Evolutionary conservation across 192 early-diverging fungal genomes (phyloP).

Genomic region (Coemansia umbellata): DNA sequence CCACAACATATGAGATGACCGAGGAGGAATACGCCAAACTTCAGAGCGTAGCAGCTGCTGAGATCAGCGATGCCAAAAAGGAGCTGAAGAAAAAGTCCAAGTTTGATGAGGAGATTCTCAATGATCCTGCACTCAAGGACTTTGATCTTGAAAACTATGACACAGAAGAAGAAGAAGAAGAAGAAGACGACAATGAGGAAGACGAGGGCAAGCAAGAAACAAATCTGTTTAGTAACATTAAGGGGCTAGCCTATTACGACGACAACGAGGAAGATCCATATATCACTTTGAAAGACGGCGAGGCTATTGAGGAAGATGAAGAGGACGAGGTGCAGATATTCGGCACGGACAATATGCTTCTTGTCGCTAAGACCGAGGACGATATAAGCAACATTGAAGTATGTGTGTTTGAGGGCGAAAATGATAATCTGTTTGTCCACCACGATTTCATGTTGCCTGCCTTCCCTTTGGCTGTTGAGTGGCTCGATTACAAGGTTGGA

Average conservation of each 20-base stretch:
- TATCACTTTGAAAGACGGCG: constrained; percentile 65
- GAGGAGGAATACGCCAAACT: constrained; percentile 88
- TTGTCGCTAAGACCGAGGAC: constrained; percentile 96
- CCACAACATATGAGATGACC: constrained; percentile 75
- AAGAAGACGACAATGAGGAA: constrained; percentile 32
- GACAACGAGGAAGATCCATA: constrained; percentile 84
- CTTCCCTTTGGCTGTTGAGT: constrained; percentile 94
- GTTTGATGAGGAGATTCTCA: constrained; percentile 24
- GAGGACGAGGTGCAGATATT: constrained; percentile 76
- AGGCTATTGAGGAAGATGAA: constrained; percentile 57
- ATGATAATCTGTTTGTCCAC: constrained; percentile 92
- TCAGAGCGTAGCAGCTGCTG: constrained; percentile 59
- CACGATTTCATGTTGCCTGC: constrained; percentile 97
- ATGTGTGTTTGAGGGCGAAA: constrained; percentile 77
- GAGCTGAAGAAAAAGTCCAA: constrained; percentile 49
- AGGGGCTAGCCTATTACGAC: constrained; percentile 81
- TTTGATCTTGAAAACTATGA: constrained; percentile 97
- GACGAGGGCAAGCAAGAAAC: constrained; percentile 37
- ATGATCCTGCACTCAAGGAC: constrained; percentile 65
- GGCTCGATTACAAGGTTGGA: constrained; percentile 87
- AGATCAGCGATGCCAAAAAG: constrained; percentile 61
- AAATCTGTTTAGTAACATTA: constrained; percentile 80
- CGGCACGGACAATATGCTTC: constrained; percentile 77
- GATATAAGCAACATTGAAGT: constrained; percentile 95
- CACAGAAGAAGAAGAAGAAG: constrained; percentile 59